phyloP scores from a whole-genome alignment of 2,329 filamentous ascomycete species.

The Scedosporium apiospermum region DNA sequence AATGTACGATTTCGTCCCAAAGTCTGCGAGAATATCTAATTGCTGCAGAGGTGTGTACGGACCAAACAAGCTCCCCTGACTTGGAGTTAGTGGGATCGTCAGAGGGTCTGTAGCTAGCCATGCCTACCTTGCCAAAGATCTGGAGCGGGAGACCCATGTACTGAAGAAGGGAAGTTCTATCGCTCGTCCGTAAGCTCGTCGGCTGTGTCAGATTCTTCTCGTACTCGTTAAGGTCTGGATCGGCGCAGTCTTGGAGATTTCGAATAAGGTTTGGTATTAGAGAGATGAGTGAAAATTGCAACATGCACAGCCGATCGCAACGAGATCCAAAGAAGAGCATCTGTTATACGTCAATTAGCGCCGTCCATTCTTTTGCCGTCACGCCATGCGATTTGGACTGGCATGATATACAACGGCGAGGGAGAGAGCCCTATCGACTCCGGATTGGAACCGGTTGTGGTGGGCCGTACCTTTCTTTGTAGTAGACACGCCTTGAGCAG shows the following conservation, averaged over 20 bases:
- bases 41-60: slow-evolving; percentile 96
- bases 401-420: too few relatives aligned
- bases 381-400: too few relatives aligned
- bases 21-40: slow-evolving; percentile 85
- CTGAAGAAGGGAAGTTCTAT: slow-evolving; percentile 76
- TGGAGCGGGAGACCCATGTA: slow-evolving; percentile 95
- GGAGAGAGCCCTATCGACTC: too few relatives aligned
- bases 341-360: slow-evolving; percentile 31
- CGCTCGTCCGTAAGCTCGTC: slow-evolving; percentile 82
- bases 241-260: slow-evolving; percentile 88
- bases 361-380: too few relatives aligned
- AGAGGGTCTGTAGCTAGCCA: neutral
- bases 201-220: slow-evolving; percentile 66
- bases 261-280: slow-evolving; percentile 87
- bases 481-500: slow-evolving; percentile 88
- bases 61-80: slow-evolving; percentile 80
- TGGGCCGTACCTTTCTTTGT: slow-evolving; percentile 69
- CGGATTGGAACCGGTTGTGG: neutral
- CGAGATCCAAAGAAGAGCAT: slow-evolving; percentile 98
- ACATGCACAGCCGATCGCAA: slow-evolving; percentile 93
- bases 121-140: slow-evolving; percentile 74
- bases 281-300: slow-evolving; percentile 93
- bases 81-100: slow-evolving; percentile 10
- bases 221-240: slow-evolving; percentile 82
- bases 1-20: slow-evolving; percentile 92